phyloP scores from a whole-genome alignment of 352 stramenopile species.

The Pythium vanterpoolii region DNA sequence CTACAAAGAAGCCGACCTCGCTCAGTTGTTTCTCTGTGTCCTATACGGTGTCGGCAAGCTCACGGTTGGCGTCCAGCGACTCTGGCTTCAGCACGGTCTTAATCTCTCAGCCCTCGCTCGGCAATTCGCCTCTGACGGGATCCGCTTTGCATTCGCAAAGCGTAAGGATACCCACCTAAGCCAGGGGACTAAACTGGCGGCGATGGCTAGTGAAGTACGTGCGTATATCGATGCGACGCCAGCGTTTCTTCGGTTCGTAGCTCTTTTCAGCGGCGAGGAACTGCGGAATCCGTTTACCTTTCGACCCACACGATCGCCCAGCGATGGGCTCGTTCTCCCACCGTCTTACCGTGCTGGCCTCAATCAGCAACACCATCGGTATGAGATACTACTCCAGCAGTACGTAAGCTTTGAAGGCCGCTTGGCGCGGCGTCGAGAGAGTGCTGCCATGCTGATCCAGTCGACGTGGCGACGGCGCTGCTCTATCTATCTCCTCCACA shows the following conservation, averaged over 20 bases:
- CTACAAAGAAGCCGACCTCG: slow-evolving; percentile 56
- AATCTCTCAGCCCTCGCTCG: slow-evolving; percentile 19
- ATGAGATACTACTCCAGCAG: slow-evolving; percentile 39
- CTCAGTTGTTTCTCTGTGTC: slow-evolving; percentile 48
- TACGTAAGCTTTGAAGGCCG: slow-evolving; percentile 59
- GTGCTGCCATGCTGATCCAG: slow-evolving; percentile 55
- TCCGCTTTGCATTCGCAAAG: slow-evolving; percentile 8
- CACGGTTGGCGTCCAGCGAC: slow-evolving; percentile 39
- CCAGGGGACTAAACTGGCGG: not conserved
- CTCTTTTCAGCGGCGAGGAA: slow-evolving; percentile 55
- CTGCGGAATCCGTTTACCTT: slow-evolving; percentile 62
- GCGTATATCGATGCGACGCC: slow-evolving; percentile 35
- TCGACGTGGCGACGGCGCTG: slow-evolving; percentile 57
- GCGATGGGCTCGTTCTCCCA: slow-evolving; percentile 15
- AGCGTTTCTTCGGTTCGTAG: slow-evolving; percentile 40
- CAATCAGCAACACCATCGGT: slow-evolving; percentile 33
- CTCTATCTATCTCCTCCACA: slow-evolving; percentile 29
- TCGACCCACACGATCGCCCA: slow-evolving; percentile 9
- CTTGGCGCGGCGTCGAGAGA: slow-evolving; percentile 25
- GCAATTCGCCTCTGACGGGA: slow-evolving; percentile 19
- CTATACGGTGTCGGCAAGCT: slow-evolving; percentile 52
- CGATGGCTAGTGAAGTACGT: slow-evolving; percentile 27
- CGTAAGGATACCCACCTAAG: not conserved
- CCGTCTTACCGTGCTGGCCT: slow-evolving; percentile 12
- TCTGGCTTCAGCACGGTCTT: slow-evolving; percentile 38